Conservation (phyloP, 148 eudicot species). For the Cornus suecica region DNA sequence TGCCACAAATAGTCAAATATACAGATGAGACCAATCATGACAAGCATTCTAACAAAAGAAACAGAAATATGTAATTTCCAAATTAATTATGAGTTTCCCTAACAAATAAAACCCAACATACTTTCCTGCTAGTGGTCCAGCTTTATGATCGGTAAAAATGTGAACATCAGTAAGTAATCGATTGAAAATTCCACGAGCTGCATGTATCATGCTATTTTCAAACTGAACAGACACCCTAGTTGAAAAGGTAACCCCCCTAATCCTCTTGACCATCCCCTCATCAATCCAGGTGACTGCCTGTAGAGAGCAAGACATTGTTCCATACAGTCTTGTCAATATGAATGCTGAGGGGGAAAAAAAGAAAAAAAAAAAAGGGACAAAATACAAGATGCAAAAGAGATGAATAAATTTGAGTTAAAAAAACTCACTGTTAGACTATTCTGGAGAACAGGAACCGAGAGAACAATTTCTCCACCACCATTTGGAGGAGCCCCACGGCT, state of each 20-base stretch:
- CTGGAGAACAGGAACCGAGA: slow-evolving; percentile 70
- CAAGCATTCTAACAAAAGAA: background rate
- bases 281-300: slow-evolving; percentile 88
- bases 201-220: slow-evolving; percentile 69
- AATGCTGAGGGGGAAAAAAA: too few species aligned
- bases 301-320: slow-evolving; percentile 5
- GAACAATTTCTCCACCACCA: slow-evolving; percentile 84
- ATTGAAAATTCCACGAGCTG: slow-evolving; percentile 89
- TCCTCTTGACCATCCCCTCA: slow-evolving; percentile 89
- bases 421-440: slow-evolving; percentile 55
- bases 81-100: slow-evolving; percentile 2
- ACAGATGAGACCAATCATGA: slow-evolving; percentile 6
- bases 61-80: background rate
- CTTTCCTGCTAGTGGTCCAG: slow-evolving; percentile 78
- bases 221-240: slow-evolving; percentile 73
- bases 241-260: slow-evolving; percentile 78
- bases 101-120: slow-evolving; percentile 34
- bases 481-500: slow-evolving; percentile 77
- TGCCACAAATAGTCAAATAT: slow-evolving; percentile 24
- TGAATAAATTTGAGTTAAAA: background rate
- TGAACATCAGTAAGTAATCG: slow-evolving; percentile 81
- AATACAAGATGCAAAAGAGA: slow-evolving; percentile 1
- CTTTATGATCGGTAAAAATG: slow-evolving; percentile 80
- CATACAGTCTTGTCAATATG: too few species aligned
- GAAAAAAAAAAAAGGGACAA: too few species aligned